Conservation (phyloP, 176 grass and related monocot species). For the Alloteropsis semialata region DNA sequence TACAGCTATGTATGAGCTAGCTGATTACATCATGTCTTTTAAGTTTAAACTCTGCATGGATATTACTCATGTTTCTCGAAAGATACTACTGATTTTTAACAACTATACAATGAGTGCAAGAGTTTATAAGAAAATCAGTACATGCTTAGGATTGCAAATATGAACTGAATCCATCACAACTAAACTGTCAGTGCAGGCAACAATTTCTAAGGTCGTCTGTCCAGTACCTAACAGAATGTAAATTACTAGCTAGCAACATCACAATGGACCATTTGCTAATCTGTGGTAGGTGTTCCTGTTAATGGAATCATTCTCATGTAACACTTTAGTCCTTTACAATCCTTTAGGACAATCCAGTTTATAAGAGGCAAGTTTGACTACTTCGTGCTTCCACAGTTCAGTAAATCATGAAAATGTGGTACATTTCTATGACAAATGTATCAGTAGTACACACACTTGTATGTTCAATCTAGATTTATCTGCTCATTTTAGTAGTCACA, state of each 20-base stretch:
- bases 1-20: neutral
- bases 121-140: neutral
- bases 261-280: neutral
- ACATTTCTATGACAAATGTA: neutral
- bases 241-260: neutral
- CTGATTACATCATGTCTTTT: neutral
- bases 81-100: neutral
- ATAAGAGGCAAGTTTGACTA: neutral
- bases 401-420: neutral
- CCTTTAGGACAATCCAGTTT: neutral
- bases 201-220: neutral
- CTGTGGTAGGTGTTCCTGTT: neutral
- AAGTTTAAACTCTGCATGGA: constrained; percentile 3
- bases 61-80: neutral
- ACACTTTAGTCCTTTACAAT: neutral
- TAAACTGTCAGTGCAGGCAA: neutral
- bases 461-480: neutral
- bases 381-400: neutral
- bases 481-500: neutral
- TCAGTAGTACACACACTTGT: neutral
- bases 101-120: neutral
- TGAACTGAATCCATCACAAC: neutral
- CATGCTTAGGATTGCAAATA: neutral
- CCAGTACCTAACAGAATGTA: neutral
- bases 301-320: neutral